Conservation (phyloP, 2,329 filamentous ascomycete species). For the Trichoderma polysporum region DNA sequence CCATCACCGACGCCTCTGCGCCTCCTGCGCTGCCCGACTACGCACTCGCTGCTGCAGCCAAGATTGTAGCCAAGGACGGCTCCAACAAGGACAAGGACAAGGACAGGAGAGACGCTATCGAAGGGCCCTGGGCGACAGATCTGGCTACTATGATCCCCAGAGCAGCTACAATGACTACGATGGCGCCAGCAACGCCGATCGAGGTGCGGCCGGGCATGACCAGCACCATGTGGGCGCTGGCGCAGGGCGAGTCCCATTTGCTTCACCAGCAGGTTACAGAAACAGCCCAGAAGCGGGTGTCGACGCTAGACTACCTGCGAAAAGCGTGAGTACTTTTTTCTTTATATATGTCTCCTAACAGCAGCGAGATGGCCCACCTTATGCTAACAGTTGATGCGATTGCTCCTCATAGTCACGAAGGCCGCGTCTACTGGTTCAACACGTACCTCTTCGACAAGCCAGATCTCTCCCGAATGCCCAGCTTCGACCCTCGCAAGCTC, state of each 20-base stretch:
- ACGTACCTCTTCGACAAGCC: conserved; percentile 85
- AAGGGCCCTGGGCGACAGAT: conserved; percentile 22
- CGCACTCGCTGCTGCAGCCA: conserved; percentile 50
- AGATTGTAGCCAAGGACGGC: conserved; percentile 35
- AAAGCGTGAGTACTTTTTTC: conserved; percentile 72
- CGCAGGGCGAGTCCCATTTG: conserved; percentile 48
- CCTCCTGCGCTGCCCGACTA: conserved; percentile 57
- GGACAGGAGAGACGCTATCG: conserved; percentile 32
- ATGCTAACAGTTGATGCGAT: background rate
- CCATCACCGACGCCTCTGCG: conserved; percentile 46
- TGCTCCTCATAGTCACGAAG: conserved; percentile 68
- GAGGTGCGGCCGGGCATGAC: background rate
- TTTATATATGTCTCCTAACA: background rate
- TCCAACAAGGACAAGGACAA: conserved; percentile 22
- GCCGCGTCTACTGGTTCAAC: conserved; percentile 97
- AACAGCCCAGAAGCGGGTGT: conserved; percentile 86
- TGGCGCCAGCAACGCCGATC: conserved; percentile 27
- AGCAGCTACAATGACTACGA: conserved; percentile 15
- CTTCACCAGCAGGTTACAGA: conserved; percentile 72
- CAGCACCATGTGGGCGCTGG: conserved; percentile 29
- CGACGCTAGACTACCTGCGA: conserved; percentile 86
- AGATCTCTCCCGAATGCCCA: conserved; percentile 79
- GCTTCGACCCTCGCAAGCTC: conserved; percentile 80
- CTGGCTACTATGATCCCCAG: conserved; percentile 19
- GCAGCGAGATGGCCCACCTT: background rate